phyloP scores from a whole-genome alignment of 1,284 basidiomycete genomes.

The Malassezia brasiliensis region DNA sequence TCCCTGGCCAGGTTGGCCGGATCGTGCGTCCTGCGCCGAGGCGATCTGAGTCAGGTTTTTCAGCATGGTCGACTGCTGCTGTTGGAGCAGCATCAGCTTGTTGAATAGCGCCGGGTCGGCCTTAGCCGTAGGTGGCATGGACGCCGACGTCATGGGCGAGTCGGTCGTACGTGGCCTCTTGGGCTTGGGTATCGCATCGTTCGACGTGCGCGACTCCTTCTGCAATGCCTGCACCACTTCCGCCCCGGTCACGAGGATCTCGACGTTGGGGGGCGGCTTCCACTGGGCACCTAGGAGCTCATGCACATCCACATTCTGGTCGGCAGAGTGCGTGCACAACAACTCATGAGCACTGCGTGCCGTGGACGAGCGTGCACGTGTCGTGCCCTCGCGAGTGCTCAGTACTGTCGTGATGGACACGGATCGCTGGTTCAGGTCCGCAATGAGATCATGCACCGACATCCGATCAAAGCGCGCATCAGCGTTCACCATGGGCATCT shows the following conservation, averaged over 20 bases:
- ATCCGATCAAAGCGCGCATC: neutral
- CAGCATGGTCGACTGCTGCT: slow-evolving; percentile 35
- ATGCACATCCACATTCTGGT: neutral
- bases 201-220: neutral
- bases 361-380: neutral
- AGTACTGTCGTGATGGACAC: slow-evolving; percentile 2
- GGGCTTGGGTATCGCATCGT: slow-evolving; percentile 3
- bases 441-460: neutral
- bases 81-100: slow-evolving; percentile 29
- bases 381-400: neutral
- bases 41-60: slow-evolving; percentile 27
- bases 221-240: neutral
- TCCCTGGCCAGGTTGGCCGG: no score
- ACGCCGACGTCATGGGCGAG: slow-evolving; percentile 16
- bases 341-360: neutral
- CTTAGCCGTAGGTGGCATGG: slow-evolving; percentile 5
- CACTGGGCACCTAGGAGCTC: slow-evolving; percentile 1
- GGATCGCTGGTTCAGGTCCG: neutral
- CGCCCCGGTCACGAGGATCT: neutral
- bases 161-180: slow-evolving; percentile 25
- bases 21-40: slow-evolving; percentile 8
- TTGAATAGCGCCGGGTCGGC: slow-evolving; percentile 22
- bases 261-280: neutral
- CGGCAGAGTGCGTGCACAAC: neutral
- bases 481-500: neutral